Evolutionary conservation across 495 filamentous ascomycete species (phyloP).

Genomic region (Neurospora sp.): DNA sequence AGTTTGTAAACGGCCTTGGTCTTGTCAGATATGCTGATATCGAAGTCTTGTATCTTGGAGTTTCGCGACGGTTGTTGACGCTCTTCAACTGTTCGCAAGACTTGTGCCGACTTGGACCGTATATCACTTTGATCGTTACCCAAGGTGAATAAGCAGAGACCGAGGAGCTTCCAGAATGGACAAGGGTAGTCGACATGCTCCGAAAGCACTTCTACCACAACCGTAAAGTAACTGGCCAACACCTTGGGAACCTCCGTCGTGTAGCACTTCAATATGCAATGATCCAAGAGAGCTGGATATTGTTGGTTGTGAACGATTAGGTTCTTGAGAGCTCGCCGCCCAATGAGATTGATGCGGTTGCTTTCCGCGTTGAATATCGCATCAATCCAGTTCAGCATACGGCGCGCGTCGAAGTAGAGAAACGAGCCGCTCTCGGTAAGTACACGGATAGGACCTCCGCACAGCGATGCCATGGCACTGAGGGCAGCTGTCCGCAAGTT

Average conservation of each 20-base stretch:
- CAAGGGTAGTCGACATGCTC: conserved; percentile 69
- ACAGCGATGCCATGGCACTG: conserved; percentile 91
- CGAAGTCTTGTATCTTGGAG: conserved; percentile 90
- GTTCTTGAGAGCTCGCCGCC: conserved; percentile 80
- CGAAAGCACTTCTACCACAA: conserved; percentile 75
- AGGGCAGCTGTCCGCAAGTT: conserved; percentile 83
- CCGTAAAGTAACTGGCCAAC: conserved; percentile 90
- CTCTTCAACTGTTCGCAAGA: conserved; percentile 76
- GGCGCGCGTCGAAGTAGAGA: conserved; percentile 81
- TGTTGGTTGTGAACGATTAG: conserved; percentile 84
- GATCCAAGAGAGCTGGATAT: conserved; percentile 70
- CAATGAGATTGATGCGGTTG: conserved; percentile 87
- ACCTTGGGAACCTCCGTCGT: conserved; percentile 64
- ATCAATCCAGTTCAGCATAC: conserved; percentile 90
- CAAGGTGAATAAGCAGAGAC: conserved; percentile 79
- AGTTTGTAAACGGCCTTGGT: conserved; percentile 96
- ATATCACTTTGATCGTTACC: conserved; percentile 84
- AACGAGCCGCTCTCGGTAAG: conserved; percentile 73
- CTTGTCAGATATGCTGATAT: conserved; percentile 97
- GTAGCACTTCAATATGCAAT: conserved; percentile 85
- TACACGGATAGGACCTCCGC: conserved; percentile 82
- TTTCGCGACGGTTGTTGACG: conserved; percentile 58
- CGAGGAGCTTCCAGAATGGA: conserved; percentile 84
- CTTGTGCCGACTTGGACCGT: conserved; percentile 75
- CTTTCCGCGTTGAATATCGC: conserved; percentile 84